Conservation (phyloP, 83 land plant genomes). For the Picea abies region DNA sequence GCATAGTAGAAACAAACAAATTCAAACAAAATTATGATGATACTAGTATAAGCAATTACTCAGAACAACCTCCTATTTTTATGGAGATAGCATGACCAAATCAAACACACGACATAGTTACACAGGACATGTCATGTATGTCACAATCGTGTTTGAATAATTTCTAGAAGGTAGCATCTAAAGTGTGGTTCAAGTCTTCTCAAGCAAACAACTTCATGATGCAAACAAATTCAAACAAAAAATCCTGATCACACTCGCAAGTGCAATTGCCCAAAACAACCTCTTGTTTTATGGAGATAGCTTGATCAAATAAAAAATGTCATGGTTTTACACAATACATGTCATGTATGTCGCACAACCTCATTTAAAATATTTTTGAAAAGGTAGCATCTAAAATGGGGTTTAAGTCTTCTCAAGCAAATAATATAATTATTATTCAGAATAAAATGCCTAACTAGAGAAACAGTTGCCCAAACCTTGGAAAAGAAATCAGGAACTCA, state of each 20-base stretch:
- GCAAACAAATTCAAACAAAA: background rate
- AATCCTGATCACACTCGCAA: background rate
- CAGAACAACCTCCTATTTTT: no score
- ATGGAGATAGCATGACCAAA: no score
- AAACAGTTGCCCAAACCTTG: slow-evolving; percentile 6
- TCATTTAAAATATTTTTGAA: background rate
- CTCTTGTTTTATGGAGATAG: no score
- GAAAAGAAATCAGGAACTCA: background rate
- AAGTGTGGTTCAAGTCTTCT: no score
- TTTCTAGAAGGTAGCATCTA: no score
- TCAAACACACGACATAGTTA: no score
- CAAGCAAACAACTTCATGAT: no score
- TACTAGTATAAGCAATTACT: no score
- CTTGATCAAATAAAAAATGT: background rate
- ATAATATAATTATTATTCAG: background rate
- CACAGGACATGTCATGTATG: no score
- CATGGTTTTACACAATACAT: background rate
- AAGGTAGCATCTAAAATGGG: background rate
- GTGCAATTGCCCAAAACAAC: background rate
- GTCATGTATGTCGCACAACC: slow-evolving; percentile 3
- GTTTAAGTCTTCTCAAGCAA: background rate
- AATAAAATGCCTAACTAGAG: background rate
- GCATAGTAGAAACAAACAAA: no score
- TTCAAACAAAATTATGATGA: no score
- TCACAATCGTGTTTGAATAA: no score